Evolutionary conservation across 2,329 filamentous ascomycete species (phyloP), one percentile per base, ranked within the genome.

Genomic region (Penicillium sp.): DNA sequence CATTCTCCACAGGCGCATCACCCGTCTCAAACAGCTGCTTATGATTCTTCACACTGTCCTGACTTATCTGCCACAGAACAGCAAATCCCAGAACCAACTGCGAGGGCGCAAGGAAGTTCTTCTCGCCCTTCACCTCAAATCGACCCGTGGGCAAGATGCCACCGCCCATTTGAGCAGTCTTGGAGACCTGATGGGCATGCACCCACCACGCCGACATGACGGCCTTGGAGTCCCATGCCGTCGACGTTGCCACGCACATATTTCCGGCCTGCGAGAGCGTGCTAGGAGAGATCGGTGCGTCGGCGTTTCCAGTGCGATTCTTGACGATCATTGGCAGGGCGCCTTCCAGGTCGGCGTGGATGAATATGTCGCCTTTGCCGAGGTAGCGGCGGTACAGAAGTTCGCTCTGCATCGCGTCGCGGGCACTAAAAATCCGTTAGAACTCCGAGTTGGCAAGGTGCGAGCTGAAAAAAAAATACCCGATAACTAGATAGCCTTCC

Each of bases 201-300:
- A 96, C 94, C 95, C 95, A 99, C 89, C 91, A 99, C 8, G 94
- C 93, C 17, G 90, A 89, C 90, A 98, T 96, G 15, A 92, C 87
- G 8, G 94, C 94, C 75, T 99, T 99, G 1, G 91, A 94, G 61
- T 98, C 95, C 95, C 95, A 99, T 0, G 94, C 95, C 58, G 83
- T 89, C 1, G 92, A 97, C 8, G 91, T 90, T 63, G 91, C 91
- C 5, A 99, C 90, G 0, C 90, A 88, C 34, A 97, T 79, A 47
- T 88, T 89, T 0, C 95, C 95, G 4, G 95, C 95, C 78, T 99
- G 95, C 0, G 91, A 90, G 2, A 99, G 79, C 0, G 95, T 98
- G 1, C 91, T 91, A 0, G 95, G 95, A 3, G 95, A 92, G 28
- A 99, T 94, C 0, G 93, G 92, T 0, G 91, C 90, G 74, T 96